Conservation (phyloP, 495 filamentous ascomycete genomes). For the Neurospora hispaniola region DNA sequence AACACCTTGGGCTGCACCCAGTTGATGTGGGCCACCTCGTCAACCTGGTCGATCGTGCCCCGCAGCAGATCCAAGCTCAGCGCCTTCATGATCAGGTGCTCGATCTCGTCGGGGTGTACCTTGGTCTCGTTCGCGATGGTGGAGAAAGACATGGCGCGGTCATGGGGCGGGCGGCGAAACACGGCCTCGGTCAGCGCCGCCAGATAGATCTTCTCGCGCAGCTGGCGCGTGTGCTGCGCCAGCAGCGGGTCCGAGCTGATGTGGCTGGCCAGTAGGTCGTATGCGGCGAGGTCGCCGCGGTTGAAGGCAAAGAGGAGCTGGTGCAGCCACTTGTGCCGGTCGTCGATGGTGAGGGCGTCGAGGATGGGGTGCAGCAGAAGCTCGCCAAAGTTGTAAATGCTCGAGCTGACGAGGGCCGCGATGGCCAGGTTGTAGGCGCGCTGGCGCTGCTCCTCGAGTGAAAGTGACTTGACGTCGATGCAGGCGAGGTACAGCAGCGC, state of each 20-base stretch:
- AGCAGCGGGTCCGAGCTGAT: conserved; percentile 72
- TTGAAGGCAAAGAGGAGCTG: conserved; percentile 97
- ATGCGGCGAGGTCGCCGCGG: conserved; percentile 81
- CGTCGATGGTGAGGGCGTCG: conserved; percentile 55
- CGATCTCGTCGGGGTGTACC: conserved; percentile 80
- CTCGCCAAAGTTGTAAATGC: conserved; percentile 99
- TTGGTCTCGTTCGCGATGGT: conserved; percentile 88
- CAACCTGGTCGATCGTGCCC: conserved; percentile 94
- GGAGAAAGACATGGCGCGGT: conserved; percentile 82
- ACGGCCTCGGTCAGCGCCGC: conserved; percentile 92
- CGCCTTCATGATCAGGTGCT: conserved; percentile 98
- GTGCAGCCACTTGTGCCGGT: conserved; percentile 66
- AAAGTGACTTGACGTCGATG: conserved; percentile 69
- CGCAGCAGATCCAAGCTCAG: conserved; percentile 80
- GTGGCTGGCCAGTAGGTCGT: conserved; percentile 67
- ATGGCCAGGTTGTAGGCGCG: conserved; percentile 89
- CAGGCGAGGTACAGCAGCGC: conserved; percentile 97
- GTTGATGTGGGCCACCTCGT: conserved; percentile 83
- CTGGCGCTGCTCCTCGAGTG: conserved; percentile 56
- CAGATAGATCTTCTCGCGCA: conserved; percentile 96
- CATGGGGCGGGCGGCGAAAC: conserved; percentile 89
- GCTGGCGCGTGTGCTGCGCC: conserved; percentile 63
- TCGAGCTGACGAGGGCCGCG: conserved; percentile 82
- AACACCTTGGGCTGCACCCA: conserved; percentile 99
- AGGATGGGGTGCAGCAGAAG: conserved; percentile 95